Evolutionary conservation across 2,329 filamentous ascomycete species (phyloP).

Genomic region (Teratosphaeria destructans): DNA sequence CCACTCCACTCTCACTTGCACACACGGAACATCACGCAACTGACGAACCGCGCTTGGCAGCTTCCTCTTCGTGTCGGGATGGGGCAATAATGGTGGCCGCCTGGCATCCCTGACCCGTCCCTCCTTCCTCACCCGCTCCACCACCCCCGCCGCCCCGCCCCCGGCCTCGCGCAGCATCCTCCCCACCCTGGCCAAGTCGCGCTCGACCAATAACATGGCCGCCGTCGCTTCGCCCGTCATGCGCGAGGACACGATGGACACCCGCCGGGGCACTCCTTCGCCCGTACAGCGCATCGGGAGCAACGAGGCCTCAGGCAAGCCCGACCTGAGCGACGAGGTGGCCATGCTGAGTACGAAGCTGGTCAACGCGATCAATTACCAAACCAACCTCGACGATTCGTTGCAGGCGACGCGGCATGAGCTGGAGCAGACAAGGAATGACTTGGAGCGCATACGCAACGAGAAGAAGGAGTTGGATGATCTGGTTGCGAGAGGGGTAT

Average conservation of each 20-base stretch:
- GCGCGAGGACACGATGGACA: constrained; percentile 28
- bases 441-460: constrained; percentile 57
- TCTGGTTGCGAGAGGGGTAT: constrained; percentile 59
- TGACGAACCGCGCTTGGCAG: neutral
- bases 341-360: constrained; percentile 88
- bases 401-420: constrained; percentile 75
- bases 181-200: neutral
- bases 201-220: constrained; percentile 7
- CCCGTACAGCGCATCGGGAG: constrained; percentile 13
- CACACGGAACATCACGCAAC: neutral
- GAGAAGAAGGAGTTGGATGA: constrained; percentile 60
- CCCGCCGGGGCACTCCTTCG: constrained; percentile 30
- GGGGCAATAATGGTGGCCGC: constrained; percentile 6
- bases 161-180: neutral
- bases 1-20: neutral
- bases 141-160: constrained; percentile 3
- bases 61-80: constrained; percentile 6
- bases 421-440: constrained; percentile 60
- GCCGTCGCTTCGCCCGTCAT: constrained; percentile 2
- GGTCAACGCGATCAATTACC: constrained; percentile 94
- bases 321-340: constrained; percentile 63
- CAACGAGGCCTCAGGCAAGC: constrained; percentile 33
- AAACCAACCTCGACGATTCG: constrained; percentile 82
- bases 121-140: constrained; percentile 3
- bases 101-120: constrained; percentile 1